These are phyloP conservation scores for Talaromyces sp. DNA, from an alignment of 2,329 filamentous ascomycete species.

Conservation along the genomic window DNA sequence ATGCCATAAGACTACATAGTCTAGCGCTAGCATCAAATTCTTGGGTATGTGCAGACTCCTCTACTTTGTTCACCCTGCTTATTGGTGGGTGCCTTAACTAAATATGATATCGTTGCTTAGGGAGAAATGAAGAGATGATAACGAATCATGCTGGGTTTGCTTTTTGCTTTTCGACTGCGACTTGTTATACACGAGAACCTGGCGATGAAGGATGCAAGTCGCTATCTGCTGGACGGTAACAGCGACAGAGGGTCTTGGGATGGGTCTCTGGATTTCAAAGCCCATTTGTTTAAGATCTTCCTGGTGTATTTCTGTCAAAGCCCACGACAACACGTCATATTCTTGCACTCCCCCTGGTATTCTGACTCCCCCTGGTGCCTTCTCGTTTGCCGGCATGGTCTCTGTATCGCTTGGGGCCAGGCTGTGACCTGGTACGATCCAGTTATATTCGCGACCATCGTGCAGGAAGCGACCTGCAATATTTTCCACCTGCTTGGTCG, in stretches of 20 bases:
- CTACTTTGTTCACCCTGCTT: no score
- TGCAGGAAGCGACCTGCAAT: background rate
- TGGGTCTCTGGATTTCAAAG: background rate
- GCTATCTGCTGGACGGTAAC: constrained; percentile 6
- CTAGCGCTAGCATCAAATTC: no score
- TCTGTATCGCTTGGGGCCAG: background rate
- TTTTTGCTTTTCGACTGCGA: background rate
- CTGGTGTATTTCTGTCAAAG: background rate
- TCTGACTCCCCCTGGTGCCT: background rate
- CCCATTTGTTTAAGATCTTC: background rate
- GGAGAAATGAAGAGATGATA: no score
- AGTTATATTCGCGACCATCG: background rate
- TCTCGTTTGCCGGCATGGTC: background rate
- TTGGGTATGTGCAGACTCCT: no score
- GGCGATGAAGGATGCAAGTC: background rate
- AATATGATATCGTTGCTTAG: no score
- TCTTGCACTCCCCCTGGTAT: background rate
- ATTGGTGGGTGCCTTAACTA: no score
- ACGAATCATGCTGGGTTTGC: no score
- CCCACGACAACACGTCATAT: background rate
- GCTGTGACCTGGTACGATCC: constrained; percentile 1
- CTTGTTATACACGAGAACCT: background rate
- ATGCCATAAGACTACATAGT: no score
- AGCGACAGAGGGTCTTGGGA: background rate
- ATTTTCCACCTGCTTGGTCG: background rate